These are phyloP conservation scores for Phytophthora rubi DNA, from an alignment of 352 stramenopile species.

Conservation along the genomic window DNA sequence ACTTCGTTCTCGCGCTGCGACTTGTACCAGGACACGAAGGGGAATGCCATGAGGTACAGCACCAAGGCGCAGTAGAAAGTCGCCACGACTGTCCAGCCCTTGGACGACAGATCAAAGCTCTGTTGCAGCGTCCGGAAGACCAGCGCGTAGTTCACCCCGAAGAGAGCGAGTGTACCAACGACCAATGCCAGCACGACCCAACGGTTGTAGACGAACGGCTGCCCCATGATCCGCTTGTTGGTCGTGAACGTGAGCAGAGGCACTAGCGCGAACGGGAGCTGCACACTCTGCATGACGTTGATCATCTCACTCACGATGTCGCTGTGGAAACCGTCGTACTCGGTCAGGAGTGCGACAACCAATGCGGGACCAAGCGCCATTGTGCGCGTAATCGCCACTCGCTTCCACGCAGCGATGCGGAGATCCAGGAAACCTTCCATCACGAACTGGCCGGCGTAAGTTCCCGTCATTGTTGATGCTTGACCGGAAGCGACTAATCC, in stretches of 20 bases:
- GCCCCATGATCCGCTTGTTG: constrained; percentile 70
- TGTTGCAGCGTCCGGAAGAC: constrained; percentile 60
- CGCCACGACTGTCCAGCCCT: constrained; percentile 21
- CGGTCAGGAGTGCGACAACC: constrained; percentile 64
- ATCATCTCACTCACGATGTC: constrained; percentile 72
- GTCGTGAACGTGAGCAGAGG: constrained; percentile 83
- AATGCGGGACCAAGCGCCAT: constrained; percentile 86
- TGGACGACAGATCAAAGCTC: constrained; percentile 32
- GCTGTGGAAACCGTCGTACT: constrained; percentile 34
- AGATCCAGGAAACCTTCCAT: constrained; percentile 94
- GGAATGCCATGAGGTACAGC: constrained; percentile 30
- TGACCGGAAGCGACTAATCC: constrained; percentile 92
- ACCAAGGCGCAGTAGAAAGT: constrained; percentile 27
- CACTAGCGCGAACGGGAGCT: constrained; percentile 88
- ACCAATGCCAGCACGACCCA: constrained; percentile 40
- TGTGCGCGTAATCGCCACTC: constrained; percentile 86
- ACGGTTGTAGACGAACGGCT: constrained; percentile 32
- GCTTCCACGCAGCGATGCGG: constrained; percentile 76
- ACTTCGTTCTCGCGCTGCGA: background rate
- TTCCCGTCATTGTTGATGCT: constrained; percentile 92
- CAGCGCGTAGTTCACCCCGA: constrained; percentile 68
- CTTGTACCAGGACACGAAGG: constrained; percentile 28
- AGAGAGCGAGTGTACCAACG: constrained; percentile 52
- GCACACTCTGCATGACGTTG: constrained; percentile 90
- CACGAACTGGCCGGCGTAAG: constrained; percentile 95